Conservation (phyloP, 176 grass and related monocot species). For the Hyparrhenia diplandra region DNA sequence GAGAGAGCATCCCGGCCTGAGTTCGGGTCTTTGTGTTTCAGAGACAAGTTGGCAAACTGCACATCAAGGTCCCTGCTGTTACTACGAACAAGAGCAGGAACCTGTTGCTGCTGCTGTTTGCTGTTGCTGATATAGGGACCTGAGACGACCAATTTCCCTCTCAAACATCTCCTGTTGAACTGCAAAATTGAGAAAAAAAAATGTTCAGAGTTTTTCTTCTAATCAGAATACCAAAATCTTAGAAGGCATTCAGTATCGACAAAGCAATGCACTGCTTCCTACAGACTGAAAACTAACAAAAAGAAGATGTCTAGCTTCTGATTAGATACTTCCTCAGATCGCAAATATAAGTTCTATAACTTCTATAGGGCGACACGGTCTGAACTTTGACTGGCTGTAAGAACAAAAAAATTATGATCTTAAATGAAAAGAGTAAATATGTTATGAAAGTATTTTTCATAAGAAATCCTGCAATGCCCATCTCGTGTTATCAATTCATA, state of each 20-base stretch:
- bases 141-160: constrained; percentile 71
- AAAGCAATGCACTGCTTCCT: neutral
- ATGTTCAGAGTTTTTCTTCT: constrained; percentile 12
- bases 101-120: constrained; percentile 52
- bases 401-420: neutral
- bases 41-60: constrained; percentile 80
- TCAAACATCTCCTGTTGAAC: constrained; percentile 99
- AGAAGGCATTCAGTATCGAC: constrained; percentile 1
- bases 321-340: neutral
- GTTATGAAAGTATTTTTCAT: neutral
- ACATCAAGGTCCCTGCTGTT: constrained; percentile 88
- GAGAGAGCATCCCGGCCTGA: constrained; percentile 38
- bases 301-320: constrained; percentile 15
- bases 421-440: neutral
- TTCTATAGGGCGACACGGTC: neutral
- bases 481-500: neutral
- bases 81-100: constrained; percentile 46
- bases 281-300: neutral
- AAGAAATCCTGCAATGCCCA: neutral
- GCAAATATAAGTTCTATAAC: neutral
- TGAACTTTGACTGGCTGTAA: neutral
- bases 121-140: constrained; percentile 72
- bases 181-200: constrained; percentile 44
- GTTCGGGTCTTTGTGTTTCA: constrained; percentile 81
- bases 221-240: neutral